Evolutionary conservation across 352 stramenopile species (phyloP), one percentile per base, ranked within the genome.

Genomic region (Phytopythium helicoides): DNA sequence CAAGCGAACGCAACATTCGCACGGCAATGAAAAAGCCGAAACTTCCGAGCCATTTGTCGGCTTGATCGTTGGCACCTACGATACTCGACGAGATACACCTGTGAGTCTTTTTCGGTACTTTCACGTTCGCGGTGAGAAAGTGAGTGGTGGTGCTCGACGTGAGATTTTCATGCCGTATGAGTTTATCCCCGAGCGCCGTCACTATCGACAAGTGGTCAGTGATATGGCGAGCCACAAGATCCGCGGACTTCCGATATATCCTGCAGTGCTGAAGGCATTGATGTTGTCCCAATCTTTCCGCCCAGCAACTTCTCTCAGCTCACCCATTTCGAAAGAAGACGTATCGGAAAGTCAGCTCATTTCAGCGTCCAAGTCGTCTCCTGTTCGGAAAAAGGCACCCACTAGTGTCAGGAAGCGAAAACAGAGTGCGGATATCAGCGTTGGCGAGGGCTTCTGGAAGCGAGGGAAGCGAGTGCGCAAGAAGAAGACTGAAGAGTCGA

Each of bases 11-110:
- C 2, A 71, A 37, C 12, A 25, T 46, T 16, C 53, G 21, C 26
- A 44, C 1, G 56, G 36, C 11, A 44, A 54, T 33, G 46, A 47
- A 9, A 59, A 71, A 42, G 58, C 48, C 15, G 64, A 64, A 18
- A 47, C 64, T 15, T 66, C 66, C 5, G 82, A 97, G 52, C 94
- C 92, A 28, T 98, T 98, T 76, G 83, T 98, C 6, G 94, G 93
- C 6, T 63, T 98, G 1, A 98, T 98, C 56, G 83, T 98, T 31
- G 88, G 89, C 9, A 97, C 94, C 23, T 98, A 98, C 62, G 93
- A 98, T 54, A 76, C 80, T 36, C 80, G 81, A 37, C 76, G 83
- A 15, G 81, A 72, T 46, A 73, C 79, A 1, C 79, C 82, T 5
- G 73, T 90, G 14, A 86, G 82, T 52, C 62, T 95, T 15, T 95